Percentiles rank a stretch among this genome's conserved stretches.
Evolutionary conservation across 2,329 filamentous ascomycete species (phyloP).

Genomic region (Calonectria multiphialidica): DNA sequence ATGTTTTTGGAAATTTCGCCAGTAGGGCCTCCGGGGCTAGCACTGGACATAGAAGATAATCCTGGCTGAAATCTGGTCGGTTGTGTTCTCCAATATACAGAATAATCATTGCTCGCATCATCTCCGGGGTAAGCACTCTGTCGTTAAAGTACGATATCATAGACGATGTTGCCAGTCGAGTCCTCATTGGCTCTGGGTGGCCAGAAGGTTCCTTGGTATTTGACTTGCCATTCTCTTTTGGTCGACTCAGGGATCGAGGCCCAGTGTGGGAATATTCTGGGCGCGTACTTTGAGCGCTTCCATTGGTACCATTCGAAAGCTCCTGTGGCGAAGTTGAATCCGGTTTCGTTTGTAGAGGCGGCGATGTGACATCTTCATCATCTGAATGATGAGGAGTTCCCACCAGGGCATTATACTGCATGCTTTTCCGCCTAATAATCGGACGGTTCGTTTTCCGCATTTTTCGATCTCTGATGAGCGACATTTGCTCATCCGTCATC

Average conservation of each 20-base stretch:
- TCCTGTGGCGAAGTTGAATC: slow-evolving; percentile 22
- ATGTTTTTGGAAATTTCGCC: slow-evolving; percentile 91
- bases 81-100: slow-evolving; percentile 95
- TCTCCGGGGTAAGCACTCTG: slow-evolving; percentile 92
- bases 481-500: slow-evolving; percentile 99
- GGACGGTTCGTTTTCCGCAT: slow-evolving; percentile 82
- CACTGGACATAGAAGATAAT: slow-evolving; percentile 91
- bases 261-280: slow-evolving; percentile 65
- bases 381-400: slow-evolving; percentile 87
- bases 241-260: slow-evolving; percentile 47
- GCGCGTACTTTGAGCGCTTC: slow-evolving; percentile 50
- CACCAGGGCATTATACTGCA: slow-evolving; percentile 87
- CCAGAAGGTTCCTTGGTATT: slow-evolving; percentile 56
- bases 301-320: slow-evolving; percentile 20
- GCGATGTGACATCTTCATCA: slow-evolving; percentile 69
- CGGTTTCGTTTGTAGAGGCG: slow-evolving; percentile 25
- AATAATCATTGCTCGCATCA: slow-evolving; percentile 99
- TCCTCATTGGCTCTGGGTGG: slow-evolving; percentile 73
- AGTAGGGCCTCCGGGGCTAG: slow-evolving; percentile 88
- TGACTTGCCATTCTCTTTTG: slow-evolving; percentile 31
- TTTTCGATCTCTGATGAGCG: slow-evolving; percentile 86
- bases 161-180: slow-evolving; percentile 92
- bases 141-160: slow-evolving; percentile 99
- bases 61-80: slow-evolving; percentile 90
- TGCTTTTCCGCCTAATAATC: slow-evolving; percentile 86